Evolutionary conservation across 73 alveolate species (phyloP).

Genomic region (Stentor coeruleus): DNA sequence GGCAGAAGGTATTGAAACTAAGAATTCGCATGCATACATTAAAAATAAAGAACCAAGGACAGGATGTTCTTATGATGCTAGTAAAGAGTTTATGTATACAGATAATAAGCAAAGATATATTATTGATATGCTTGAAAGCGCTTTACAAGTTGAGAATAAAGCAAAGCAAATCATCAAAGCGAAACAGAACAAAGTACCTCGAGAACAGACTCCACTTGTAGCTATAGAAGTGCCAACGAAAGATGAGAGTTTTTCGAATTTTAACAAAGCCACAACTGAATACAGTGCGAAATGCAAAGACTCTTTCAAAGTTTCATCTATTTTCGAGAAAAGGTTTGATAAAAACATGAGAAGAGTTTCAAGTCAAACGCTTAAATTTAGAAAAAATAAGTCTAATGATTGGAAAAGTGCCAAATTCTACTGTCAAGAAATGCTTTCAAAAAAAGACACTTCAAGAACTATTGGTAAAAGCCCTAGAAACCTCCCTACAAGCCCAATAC

Average conservation of each 20-base stretch:
- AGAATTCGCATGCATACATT: not conserved
- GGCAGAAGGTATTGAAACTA: not conserved
- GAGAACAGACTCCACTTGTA: not conserved
- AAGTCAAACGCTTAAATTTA: not conserved
- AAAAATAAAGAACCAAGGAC: not conserved
- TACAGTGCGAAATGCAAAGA: not conserved
- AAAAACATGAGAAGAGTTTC: conserved; percentile 1
- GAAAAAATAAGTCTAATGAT: not conserved
- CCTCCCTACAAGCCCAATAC: too few species aligned
- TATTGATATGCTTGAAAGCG: not conserved
- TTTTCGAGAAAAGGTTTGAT: not conserved
- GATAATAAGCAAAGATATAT: not conserved
- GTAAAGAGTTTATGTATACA: not conserved
- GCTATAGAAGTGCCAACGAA: not conserved
- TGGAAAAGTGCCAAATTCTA: not conserved
- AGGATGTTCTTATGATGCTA: not conserved
- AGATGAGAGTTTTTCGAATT: not conserved
- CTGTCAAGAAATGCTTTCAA: not conserved
- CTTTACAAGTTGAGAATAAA: not conserved
- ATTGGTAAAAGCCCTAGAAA: too few species aligned
- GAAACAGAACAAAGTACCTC: not conserved
- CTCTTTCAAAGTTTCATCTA: not conserved
- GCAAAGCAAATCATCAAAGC: not conserved
- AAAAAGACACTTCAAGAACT: too few species aligned
- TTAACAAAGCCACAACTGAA: not conserved